phyloP scores from a whole-genome alignment of 1,284 basidiomycete species.

The Bondarzewia mesenterica region DNA sequence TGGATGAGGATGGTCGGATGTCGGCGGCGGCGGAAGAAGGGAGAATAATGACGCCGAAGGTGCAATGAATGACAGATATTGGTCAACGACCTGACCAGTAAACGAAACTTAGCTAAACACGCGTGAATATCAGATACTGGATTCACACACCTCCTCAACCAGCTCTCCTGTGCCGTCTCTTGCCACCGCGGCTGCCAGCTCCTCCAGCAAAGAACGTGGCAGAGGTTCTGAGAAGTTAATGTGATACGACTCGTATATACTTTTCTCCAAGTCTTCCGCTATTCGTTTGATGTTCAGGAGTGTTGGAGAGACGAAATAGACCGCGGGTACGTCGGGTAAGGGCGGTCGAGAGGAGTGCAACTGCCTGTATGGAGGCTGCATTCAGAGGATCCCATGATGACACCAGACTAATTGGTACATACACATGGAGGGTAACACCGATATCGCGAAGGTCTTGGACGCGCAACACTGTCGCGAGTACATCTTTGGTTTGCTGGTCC shows the following conservation, averaged over 20 bases:
- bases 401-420: slow-evolving; percentile 22
- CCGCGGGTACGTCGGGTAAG: slow-evolving; percentile 90
- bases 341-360: slow-evolving; percentile 86
- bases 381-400: neutral
- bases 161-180: slow-evolving; percentile 78
- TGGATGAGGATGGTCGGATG: slow-evolving; percentile 24
- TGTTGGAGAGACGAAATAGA: slow-evolving; percentile 95
- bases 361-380: slow-evolving; percentile 48
- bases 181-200: slow-evolving; percentile 86
- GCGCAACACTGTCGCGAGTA: slow-evolving; percentile 89
- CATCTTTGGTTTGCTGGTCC: slow-evolving; percentile 93
- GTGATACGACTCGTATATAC: slow-evolving; percentile 89
- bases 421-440: slow-evolving; percentile 97
- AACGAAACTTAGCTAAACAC: neutral
- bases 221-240: slow-evolving; percentile 94
- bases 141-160: slow-evolving; percentile 62
- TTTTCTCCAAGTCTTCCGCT: slow-evolving; percentile 81
- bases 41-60: slow-evolving; percentile 96
- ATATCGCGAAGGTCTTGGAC: slow-evolving; percentile 96
- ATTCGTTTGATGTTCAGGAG: slow-evolving; percentile 82
- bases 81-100: slow-evolving; percentile 70
- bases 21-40: slow-evolving; percentile 51
- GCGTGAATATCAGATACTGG: neutral
- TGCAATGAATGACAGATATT: slow-evolving; percentile 95
- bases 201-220: slow-evolving; percentile 84